Percentiles rank a stretch among this genome's conserved stretches.
phyloP scores from a whole-genome alignment of 345 rosid species.

The Durio zibethinus region DNA sequence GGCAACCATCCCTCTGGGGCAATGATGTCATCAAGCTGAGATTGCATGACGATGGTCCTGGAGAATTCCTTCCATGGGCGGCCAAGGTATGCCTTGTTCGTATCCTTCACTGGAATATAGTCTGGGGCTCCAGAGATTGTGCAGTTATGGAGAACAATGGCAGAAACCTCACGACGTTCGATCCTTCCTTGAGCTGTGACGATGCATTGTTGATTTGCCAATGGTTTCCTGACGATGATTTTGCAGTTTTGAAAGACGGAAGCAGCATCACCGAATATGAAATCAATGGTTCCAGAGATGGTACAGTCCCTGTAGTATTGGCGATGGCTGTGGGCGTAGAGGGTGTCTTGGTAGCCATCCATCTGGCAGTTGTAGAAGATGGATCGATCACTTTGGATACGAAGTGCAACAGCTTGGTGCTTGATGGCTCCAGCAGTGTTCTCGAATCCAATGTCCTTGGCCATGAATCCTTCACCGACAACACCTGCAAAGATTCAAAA shows the following conservation, averaged over 20 bases:
- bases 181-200: slow-evolving; percentile 69
- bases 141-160: slow-evolving; percentile 61
- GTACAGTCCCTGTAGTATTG: slow-evolving; percentile 77
- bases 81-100: slow-evolving; percentile 56
- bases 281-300: slow-evolving; percentile 67
- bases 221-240: slow-evolving; percentile 50
- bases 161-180: slow-evolving; percentile 39
- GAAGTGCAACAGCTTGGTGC: slow-evolving; percentile 70
- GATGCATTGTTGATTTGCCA: slow-evolving; percentile 40
- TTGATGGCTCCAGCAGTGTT: slow-evolving; percentile 61
- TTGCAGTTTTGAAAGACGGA: slow-evolving; percentile 63
- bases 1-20: slow-evolving; percentile 63
- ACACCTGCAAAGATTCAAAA: slow-evolving; percentile 31
- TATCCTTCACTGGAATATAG: slow-evolving; percentile 31
- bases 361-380: slow-evolving; percentile 54
- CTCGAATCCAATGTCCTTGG: slow-evolving; percentile 63
- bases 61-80: slow-evolving; percentile 69
- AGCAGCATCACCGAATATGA: slow-evolving; percentile 61
- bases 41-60: slow-evolving; percentile 55
- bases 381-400: slow-evolving; percentile 50
- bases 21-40: slow-evolving; percentile 47
- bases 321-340: slow-evolving; percentile 58
- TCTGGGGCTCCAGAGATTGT: slow-evolving; percentile 42
- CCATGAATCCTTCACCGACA: slow-evolving; percentile 51
- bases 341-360: slow-evolving; percentile 66